Conservation (phyloP, 208 protist genomes). For the Tetramitus jugosus region DNA sequence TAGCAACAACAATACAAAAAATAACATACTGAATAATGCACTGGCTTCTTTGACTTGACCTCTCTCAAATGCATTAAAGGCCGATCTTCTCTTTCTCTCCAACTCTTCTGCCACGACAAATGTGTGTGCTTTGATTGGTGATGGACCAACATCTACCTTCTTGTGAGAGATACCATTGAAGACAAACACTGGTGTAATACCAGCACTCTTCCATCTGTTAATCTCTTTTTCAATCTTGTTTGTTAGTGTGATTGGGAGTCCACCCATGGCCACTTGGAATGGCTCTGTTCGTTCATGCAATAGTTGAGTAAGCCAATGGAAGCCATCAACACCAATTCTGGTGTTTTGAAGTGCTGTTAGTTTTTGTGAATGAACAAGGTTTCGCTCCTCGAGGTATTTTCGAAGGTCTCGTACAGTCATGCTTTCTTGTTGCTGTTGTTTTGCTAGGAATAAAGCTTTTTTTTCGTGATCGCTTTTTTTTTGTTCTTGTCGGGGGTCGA, state of each 20-base stretch:
- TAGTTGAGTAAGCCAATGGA: not conserved
- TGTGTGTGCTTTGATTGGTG: too few species aligned
- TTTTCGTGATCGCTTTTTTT: too few species aligned
- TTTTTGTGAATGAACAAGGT: not conserved
- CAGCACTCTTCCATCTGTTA: not conserved
- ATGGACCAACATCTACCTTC: not conserved
- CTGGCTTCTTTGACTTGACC: not conserved
- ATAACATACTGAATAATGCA: not conserved
- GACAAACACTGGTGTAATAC: conserved; percentile 16
- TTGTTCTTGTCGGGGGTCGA: too few species aligned
- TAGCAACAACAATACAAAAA: not conserved
- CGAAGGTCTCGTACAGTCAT: not conserved
- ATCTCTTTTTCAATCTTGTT: not conserved
- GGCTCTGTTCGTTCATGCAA: not conserved
- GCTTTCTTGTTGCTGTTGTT: too few species aligned
- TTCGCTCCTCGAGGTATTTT: not conserved
- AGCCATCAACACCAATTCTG: conserved; percentile 7
- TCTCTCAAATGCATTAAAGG: not conserved
- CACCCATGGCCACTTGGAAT: not conserved
- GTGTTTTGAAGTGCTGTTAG: not conserved
- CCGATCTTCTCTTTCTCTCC: not conserved
- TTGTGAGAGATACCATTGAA: conserved; percentile 2
- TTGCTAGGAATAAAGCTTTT: too few species aligned
- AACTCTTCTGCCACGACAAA: not conserved
- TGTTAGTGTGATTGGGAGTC: not conserved